phyloP scores from a whole-genome alignment of 176 grass and related monocot genomes.

The Thinopyrum elongatum region DNA sequence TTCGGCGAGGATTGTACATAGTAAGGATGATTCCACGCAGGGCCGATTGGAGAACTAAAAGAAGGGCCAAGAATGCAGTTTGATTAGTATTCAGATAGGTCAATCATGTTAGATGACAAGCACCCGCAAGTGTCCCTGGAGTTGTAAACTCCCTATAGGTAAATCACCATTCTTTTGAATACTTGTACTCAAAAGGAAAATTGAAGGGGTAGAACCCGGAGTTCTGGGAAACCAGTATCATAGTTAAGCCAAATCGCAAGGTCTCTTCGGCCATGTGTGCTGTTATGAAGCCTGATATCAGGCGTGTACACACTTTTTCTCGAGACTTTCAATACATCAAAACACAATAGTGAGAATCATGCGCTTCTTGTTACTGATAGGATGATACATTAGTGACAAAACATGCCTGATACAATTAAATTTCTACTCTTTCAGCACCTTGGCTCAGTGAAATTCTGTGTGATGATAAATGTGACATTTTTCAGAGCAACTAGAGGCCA shows the following conservation, averaged over 20 bases:
- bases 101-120: conserved; percentile 27
- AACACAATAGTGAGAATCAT: no score
- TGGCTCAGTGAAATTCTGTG: neutral
- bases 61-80: neutral
- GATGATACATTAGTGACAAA: neutral
- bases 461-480: neutral
- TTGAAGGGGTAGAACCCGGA: neutral
- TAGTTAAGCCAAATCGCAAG: no score
- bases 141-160: neutral
- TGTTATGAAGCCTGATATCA: neutral
- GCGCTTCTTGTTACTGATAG: no score
- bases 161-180: neutral
- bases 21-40: neutral
- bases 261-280: no score
- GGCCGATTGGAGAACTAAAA: neutral
- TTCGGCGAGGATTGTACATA: neutral
- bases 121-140: neutral
- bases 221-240: neutral
- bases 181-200: neutral
- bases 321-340: no score
- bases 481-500: neutral
- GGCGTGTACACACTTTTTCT: neutral
- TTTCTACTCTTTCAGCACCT: neutral
- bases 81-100: neutral
- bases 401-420: neutral